phyloP scores from a whole-genome alignment of 768 basidiomycete species.

The Heimioporus sp. region DNA sequence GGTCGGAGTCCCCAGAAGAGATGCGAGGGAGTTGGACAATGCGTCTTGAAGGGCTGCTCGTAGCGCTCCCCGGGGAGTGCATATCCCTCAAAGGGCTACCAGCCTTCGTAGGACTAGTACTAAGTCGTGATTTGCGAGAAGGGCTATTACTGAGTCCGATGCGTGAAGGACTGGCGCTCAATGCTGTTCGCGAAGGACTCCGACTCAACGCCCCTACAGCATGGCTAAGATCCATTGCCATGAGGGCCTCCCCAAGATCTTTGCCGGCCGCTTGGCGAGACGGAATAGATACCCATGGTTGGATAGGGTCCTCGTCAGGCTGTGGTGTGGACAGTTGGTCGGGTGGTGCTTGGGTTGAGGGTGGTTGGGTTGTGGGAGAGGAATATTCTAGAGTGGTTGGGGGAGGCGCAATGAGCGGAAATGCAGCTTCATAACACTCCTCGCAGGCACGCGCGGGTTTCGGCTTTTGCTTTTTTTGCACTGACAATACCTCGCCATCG shows the following conservation, averaged over 20 bases:
- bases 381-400: background rate
- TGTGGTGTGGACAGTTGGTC: slow-evolving; percentile 22
- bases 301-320: slow-evolving; percentile 18
- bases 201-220: slow-evolving; percentile 13
- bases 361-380: slow-evolving; percentile 5
- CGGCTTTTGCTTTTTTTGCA: slow-evolving; percentile 41
- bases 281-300: slow-evolving; percentile 31
- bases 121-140: slow-evolving; percentile 23
- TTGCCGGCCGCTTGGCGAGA: slow-evolving; percentile 14
- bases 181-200: slow-evolving; percentile 22
- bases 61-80: slow-evolving; percentile 9
- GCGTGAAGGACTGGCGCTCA: slow-evolving; percentile 21
- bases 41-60: slow-evolving; percentile 23
- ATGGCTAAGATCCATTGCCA: slow-evolving; percentile 37
- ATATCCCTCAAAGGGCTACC: slow-evolving; percentile 18
- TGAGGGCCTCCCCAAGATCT: slow-evolving; percentile 31
- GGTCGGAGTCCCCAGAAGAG: slow-evolving; percentile 14
- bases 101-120: slow-evolving; percentile 20
- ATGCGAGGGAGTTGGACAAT: slow-evolving; percentile 20
- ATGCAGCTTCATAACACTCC: slow-evolving; percentile 83
- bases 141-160: slow-evolving; percentile 18
- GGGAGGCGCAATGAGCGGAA: slow-evolving; percentile 46
- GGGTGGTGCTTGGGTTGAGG: slow-evolving; percentile 8
- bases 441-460: slow-evolving; percentile 82
- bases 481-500: slow-evolving; percentile 37